Evolutionary conservation across 352 stramenopile species (phyloP).

Genomic region (Phytophthora idaei): DNA sequence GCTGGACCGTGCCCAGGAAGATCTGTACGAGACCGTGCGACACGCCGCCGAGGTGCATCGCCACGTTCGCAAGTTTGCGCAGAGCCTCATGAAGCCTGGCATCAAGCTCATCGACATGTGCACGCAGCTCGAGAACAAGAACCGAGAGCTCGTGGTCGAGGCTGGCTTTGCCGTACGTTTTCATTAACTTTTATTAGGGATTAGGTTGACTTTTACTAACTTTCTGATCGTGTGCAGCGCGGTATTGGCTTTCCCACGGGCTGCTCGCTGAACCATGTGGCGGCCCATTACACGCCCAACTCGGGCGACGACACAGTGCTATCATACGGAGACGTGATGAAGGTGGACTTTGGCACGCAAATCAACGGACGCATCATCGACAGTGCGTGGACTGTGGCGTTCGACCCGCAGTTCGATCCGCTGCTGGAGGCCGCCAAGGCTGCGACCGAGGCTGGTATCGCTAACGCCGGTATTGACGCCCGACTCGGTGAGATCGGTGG

Average conservation of each 20-base stretch:
- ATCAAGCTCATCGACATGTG: conserved; percentile 97
- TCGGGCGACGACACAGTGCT: conserved; percentile 94
- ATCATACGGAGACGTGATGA: conserved; percentile 97
- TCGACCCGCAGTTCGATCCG: conserved; percentile 95
- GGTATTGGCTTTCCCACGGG: conserved; percentile 87
- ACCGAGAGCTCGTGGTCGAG: conserved; percentile 95
- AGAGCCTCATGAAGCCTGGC: conserved; percentile 96
- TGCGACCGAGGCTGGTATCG: conserved; percentile 94
- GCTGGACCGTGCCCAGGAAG: conserved; percentile 75
- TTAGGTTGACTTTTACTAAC: neutral
- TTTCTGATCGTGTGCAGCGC: conserved; percentile 14
- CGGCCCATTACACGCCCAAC: conserved; percentile 98
- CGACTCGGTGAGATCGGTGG: conserved; percentile 63
- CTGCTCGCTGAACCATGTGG: conserved; percentile 97
- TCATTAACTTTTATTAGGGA: conserved; percentile 45
- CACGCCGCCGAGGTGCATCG: conserved; percentile 96
- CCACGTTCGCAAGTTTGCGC: conserved; percentile 91
- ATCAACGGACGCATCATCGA: conserved; percentile 98
- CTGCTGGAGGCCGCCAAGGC: conserved; percentile 92
- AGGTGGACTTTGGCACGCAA: conserved; percentile 97
- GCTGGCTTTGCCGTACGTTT: conserved; percentile 77
- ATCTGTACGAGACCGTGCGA: conserved; percentile 79
- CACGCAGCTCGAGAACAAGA: conserved; percentile 96
- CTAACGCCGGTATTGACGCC: conserved; percentile 94
- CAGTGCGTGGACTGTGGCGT: conserved; percentile 96